Evolutionary conservation across 805 yeast genomes (phyloP).

Genomic region (Lipomyces chichibuensis): DNA sequence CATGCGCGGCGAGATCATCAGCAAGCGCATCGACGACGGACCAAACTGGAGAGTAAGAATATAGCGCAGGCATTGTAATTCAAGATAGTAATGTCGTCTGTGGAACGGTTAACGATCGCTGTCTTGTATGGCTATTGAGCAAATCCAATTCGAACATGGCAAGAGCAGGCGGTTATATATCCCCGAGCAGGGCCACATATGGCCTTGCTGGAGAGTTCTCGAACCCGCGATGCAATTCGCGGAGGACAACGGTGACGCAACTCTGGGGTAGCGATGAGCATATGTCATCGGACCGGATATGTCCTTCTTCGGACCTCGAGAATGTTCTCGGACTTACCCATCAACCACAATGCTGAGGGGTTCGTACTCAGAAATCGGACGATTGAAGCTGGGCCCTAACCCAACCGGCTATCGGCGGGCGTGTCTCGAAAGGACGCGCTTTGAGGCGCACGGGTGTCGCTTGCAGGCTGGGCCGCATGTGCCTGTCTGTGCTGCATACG

Average conservation of each 20-base stretch:
- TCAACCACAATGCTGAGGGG: neutral
- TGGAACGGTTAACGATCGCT: neutral
- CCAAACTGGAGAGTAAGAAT: constrained; percentile 15
- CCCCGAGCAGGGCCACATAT: neutral
- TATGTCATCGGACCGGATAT: neutral
- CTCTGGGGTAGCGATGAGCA: neutral
- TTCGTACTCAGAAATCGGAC: neutral
- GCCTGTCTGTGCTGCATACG: neutral
- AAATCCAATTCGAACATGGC: neutral
- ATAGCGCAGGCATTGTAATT: constrained; percentile 13
- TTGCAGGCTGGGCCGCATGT: neutral
- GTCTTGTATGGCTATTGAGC: neutral
- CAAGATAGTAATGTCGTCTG: neutral
- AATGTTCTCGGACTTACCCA: neutral
- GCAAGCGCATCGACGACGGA: constrained; percentile 14
- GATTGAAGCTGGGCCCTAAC: neutral
- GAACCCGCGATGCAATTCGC: neutral
- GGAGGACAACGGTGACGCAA: neutral
- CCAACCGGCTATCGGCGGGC: neutral
- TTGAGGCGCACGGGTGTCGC: neutral
- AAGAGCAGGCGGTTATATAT: neutral
- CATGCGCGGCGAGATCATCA: constrained; percentile 11
- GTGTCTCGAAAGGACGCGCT: neutral
- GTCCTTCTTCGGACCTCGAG: neutral
- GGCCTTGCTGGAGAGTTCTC: neutral